These are phyloP conservation scores for Phaseolus lunatus DNA, from an alignment of 306 rosid genomes.

Conservation along the genomic window DNA sequence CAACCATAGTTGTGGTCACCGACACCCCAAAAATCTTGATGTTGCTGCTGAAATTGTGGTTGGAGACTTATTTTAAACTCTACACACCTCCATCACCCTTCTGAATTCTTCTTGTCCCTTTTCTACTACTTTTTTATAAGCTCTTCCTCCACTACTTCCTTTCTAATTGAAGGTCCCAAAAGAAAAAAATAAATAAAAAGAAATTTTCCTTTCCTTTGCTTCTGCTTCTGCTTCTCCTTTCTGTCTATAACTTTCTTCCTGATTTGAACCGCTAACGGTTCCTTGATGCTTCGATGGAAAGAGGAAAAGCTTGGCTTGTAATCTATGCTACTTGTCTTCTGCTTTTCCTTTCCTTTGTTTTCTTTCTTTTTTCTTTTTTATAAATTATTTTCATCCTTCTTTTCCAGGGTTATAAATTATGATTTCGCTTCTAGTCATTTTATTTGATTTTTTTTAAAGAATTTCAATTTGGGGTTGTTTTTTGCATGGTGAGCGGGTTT, in stretches of 20 bases:
- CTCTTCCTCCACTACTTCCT: slow-evolving; percentile 1
- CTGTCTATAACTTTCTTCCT: slow-evolving; percentile 50
- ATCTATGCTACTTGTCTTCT: slow-evolving; percentile 31
- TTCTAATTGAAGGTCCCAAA: slow-evolving; percentile 33
- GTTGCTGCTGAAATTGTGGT: neutral
- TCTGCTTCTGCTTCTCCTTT: slow-evolving; percentile 47
- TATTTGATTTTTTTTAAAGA: neutral
- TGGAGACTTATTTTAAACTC: neutral
- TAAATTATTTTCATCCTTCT: neutral
- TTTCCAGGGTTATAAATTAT: slow-evolving; percentile 1
- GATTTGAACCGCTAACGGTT: slow-evolving; percentile 61
- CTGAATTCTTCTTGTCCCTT: neutral
- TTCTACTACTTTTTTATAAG: neutral
- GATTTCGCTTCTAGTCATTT: slow-evolving; percentile 25
- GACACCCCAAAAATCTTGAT: neutral
- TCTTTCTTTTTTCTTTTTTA: slow-evolving; percentile 4
- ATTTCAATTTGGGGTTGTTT: neutral
- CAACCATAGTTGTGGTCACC: neutral
- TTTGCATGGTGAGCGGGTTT: slow-evolving; percentile 61
- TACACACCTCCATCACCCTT: neutral
- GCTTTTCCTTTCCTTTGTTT: neutral
- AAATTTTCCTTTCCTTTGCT: slow-evolving; percentile 19
- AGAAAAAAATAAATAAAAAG: slow-evolving; percentile 1
- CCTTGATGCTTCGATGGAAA: slow-evolving; percentile 57
- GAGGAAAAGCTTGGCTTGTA: slow-evolving; percentile 43